Base-by-base conservation (phyloP, 495 filamentous ascomycete species). In the Cercophora samala region DNA sequence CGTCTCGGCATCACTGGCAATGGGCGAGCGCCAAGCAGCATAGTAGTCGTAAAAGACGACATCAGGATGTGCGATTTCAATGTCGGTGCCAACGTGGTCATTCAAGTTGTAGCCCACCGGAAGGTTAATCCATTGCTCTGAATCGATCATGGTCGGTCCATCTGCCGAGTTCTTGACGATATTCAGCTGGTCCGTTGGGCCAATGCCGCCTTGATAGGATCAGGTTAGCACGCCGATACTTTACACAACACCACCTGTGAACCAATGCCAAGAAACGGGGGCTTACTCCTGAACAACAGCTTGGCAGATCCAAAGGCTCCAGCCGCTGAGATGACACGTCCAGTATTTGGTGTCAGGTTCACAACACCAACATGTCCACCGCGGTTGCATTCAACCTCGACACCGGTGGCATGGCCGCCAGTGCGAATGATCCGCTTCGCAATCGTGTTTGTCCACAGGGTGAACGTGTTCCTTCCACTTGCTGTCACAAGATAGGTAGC, bases 81-180 rank as follows among this genome's bases (percentile, higher is more conserved):
- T 78, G 67, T 90, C 84, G 65, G 90, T 91, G 75, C 90, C 88
- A 64, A 86, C 82, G 75, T 92, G 89, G 69, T 92, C 89, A 67
- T 87, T 84, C 32, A 91, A 72, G 69, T 89, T 90, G 64, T 88
- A 81, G 25, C 90, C 89, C 15, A 92, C 89, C 15, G 90, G 89
- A 15, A 90, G 79, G 63, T 87, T 81, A 72, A 92, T 88, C 89
- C 89, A 91, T 19, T 85, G 68, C 0, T 76, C 74, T 18, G 67
- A 70, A 11, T 66, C 75, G 62, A 85, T 79, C 80, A 87, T 80
- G 11, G 73, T 78, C 5, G 82, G 72, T 15, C 86, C 84, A 60
- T 84, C 79, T 1, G 80, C 78, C n/a, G 82, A 82, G 62, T 80
- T 77, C 64, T 83, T 80, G 26, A 87, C 83, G 15, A 84, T 72